Evolutionary conservation across 169 alveolate species (phyloP).

Genomic region (Plasmodium adleri): DNA sequence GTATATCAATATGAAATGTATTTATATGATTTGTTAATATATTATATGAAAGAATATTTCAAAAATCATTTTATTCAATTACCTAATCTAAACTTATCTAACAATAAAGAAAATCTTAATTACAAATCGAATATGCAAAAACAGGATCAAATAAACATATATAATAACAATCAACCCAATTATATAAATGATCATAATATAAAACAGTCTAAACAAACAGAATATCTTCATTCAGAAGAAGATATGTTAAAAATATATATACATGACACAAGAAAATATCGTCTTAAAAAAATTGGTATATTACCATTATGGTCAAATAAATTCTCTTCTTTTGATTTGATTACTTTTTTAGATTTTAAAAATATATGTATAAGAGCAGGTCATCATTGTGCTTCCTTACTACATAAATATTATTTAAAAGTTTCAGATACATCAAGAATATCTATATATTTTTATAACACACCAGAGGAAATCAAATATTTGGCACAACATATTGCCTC

Average conservation of each 20-base stretch:
- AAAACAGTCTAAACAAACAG: neutral
- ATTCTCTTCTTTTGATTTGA: constrained; percentile 48
- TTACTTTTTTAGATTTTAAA: constrained; percentile 61
- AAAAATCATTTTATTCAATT: constrained; percentile 8
- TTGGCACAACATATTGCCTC: constrained; percentile 48
- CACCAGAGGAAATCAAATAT: constrained; percentile 56
- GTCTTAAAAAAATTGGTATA: constrained; percentile 30
- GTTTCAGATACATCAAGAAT: constrained; percentile 26
- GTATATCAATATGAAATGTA: constrained; percentile 49
- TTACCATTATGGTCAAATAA: constrained; percentile 51
- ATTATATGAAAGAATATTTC: constrained; percentile 1
- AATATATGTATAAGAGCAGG: constrained; percentile 67
- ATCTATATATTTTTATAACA: constrained; percentile 49
- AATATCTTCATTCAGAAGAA: neutral
- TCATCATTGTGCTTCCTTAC: constrained; percentile 54
- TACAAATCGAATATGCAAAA: neutral
- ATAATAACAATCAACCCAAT: neutral
- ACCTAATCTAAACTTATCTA: neutral
- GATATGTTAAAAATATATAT: constrained; percentile 1
- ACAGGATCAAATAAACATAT: neutral
- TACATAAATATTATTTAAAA: constrained; percentile 20
- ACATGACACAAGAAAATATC: constrained; percentile 21
- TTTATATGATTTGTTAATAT: constrained; percentile 41
- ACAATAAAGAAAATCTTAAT: neutral
- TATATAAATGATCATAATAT: neutral